A percentile compares a stretch with the other conserved stretches of the same genome.
Conservation (phyloP, 192 early-diverging fungal genomes). For the Obelidium mucronatum region DNA sequence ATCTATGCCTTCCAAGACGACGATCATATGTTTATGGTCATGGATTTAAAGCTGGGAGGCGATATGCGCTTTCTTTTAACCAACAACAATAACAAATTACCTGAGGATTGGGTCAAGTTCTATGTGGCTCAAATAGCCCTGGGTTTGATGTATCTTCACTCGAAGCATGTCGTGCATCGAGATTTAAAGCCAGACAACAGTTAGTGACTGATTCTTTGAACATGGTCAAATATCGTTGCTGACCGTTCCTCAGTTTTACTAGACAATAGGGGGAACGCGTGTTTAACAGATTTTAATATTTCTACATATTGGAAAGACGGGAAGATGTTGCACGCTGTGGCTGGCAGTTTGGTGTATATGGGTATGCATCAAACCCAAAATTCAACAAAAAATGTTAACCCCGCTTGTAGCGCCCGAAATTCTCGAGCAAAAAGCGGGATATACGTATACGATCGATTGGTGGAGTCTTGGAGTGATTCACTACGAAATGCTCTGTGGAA, state of each 20-base stretch:
- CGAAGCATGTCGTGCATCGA: slow-evolving; percentile 58
- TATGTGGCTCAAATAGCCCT: slow-evolving; percentile 53
- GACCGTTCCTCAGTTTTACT: slow-evolving; percentile 55
- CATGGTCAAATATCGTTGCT: too few relatives aligned
- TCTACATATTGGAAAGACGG: slow-evolving; percentile 54
- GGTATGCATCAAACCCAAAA: slow-evolving; percentile 38
- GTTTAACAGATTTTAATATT: slow-evolving; percentile 64
- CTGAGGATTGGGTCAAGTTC: slow-evolving; percentile 53
- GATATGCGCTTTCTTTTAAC: slow-evolving; percentile 63
- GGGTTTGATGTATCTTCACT: slow-evolving; percentile 59
- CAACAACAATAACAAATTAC: slow-evolving; percentile 41
- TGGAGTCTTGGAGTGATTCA: slow-evolving; percentile 89
- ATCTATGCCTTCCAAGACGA: slow-evolving; percentile 70
- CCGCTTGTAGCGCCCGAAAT: slow-evolving; percentile 53
- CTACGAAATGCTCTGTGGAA: slow-evolving; percentile 66
- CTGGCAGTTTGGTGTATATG: slow-evolving; percentile 80
- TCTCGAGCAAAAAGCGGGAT: slow-evolving; percentile 61
- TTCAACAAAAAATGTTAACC: neutral
- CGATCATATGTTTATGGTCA: slow-evolving; percentile 69
- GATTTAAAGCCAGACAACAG: slow-evolving; percentile 54
- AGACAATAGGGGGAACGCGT: slow-evolving; percentile 56
- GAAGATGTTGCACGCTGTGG: slow-evolving; percentile 53
- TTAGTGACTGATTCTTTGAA: slow-evolving; percentile 41
- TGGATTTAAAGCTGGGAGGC: slow-evolving; percentile 66
- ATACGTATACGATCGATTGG: slow-evolving; percentile 90